Percentiles rank a stretch among this genome's conserved stretches.
phyloP scores from a whole-genome alignment of 2,329 filamentous ascomycete genomes.

The Exophiala oligosperma region DNA sequence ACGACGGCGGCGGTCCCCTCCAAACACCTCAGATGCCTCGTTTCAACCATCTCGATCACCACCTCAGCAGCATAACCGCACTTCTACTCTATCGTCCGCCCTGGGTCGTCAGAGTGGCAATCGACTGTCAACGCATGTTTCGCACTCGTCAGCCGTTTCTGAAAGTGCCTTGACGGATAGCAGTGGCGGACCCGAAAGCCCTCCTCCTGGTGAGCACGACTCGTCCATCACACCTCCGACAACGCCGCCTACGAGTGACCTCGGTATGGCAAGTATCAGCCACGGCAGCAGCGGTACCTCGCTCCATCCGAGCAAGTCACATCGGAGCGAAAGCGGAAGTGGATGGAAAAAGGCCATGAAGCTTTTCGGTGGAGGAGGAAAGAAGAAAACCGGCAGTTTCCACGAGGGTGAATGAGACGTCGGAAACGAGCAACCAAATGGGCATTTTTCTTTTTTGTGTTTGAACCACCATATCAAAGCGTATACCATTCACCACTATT shows the following conservation, averaged over 20 bases:
- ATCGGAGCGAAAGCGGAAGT: conserved; percentile 43
- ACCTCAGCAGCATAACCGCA: conserved; percentile 30
- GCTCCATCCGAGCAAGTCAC: conserved; percentile 41
- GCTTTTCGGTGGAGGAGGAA: conserved; percentile 34
- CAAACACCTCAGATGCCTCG: conserved; percentile 28
- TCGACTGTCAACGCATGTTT: conserved; percentile 33
- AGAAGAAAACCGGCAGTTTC: conserved; percentile 29
- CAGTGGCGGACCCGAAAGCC: conserved; percentile 45
- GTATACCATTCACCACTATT: background rate
- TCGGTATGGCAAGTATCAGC: conserved; percentile 25
- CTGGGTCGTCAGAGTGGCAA: conserved; percentile 36
- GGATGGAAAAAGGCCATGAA: conserved; percentile 55
- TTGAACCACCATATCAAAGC: background rate
- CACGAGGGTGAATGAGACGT: conserved; percentile 13
- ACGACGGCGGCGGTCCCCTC: conserved; percentile 27
- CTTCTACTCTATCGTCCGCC: conserved; percentile 37
- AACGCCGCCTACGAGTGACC: conserved; percentile 50
- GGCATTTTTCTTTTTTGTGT: background rate
- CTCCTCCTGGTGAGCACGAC: conserved; percentile 38
- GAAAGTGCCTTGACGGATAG: conserved; percentile 46
- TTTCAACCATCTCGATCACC: conserved; percentile 28
- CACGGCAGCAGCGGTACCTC: conserved; percentile 9
- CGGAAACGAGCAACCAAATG: too few species aligned
- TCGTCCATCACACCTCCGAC: conserved; percentile 52
- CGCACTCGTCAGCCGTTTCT: conserved; percentile 40